Conservation (phyloP, 2,329 filamentous ascomycete genomes). For the Bertia moriformis region DNA sequence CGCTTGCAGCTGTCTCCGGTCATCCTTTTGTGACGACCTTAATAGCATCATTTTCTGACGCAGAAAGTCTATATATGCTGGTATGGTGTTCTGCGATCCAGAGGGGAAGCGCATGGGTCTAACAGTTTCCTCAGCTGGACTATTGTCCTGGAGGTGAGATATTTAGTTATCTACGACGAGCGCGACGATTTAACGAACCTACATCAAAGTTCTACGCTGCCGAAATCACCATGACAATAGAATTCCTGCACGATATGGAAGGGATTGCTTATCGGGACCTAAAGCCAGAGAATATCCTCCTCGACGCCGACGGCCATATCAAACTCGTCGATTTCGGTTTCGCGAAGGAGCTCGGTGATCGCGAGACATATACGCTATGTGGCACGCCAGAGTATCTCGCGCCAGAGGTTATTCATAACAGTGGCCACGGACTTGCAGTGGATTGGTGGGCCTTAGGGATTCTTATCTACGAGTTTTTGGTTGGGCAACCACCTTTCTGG, state of each 20-base stretch:
- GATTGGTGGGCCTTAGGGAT: slow-evolving; percentile 60
- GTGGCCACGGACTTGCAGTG: slow-evolving; percentile 48
- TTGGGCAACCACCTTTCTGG: slow-evolving; percentile 56
- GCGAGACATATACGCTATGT: slow-evolving; percentile 53
- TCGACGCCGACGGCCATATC: slow-evolving; percentile 49
- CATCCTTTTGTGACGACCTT: slow-evolving; percentile 54
- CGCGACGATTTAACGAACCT: slow-evolving; percentile 44
- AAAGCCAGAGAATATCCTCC: slow-evolving; percentile 21
- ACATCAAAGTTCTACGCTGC: slow-evolving; percentile 53
- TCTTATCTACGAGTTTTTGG: slow-evolving; percentile 52
- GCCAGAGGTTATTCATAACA: slow-evolving; percentile 53
- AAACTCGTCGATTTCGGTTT: slow-evolving; percentile 57
- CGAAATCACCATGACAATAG: slow-evolving; percentile 50
- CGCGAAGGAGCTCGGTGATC: slow-evolving; percentile 44
- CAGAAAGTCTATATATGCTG: slow-evolving; percentile 38
- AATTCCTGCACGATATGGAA: slow-evolving; percentile 47
- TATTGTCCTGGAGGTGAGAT: slow-evolving; percentile 56
- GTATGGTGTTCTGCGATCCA: too few species aligned
- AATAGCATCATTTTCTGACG: slow-evolving; percentile 48
- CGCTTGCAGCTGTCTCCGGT: slow-evolving; percentile 44
- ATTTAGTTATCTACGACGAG: slow-evolving; percentile 48
- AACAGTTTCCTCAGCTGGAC: slow-evolving; percentile 43
- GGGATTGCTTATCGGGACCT: slow-evolving; percentile 50
- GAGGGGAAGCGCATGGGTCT: too few species aligned
- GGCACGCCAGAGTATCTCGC: slow-evolving; percentile 55